These are phyloP conservation scores for Amaranthus cruentus DNA, from an alignment of 148 eudicot genomes.

Conservation along the genomic window DNA sequence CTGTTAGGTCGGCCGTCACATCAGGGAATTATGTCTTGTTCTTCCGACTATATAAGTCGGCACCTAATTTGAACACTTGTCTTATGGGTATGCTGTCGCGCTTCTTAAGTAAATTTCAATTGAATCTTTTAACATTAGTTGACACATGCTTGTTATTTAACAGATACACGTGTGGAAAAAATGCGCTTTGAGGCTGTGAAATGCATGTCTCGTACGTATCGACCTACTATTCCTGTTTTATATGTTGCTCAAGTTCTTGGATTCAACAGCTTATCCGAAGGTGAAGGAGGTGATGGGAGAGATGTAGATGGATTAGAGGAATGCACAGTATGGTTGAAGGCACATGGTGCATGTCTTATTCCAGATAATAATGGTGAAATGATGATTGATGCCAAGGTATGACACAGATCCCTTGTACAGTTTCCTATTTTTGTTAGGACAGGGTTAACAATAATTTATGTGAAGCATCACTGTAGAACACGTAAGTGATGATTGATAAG, in stretches of 20 bases:
- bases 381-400: constrained; percentile 88
- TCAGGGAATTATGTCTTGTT: constrained; percentile 83
- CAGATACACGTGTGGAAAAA: constrained; percentile 87
- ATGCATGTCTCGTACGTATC: constrained; percentile 85
- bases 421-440: background rate
- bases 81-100: constrained; percentile 61
- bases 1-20: constrained; percentile 81
- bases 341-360: constrained; percentile 83
- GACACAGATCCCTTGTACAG: background rate
- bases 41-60: constrained; percentile 77
- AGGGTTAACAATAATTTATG: background rate
- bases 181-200: constrained; percentile 86
- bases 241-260: constrained; percentile 77
- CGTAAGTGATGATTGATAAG: too few relatives aligned
- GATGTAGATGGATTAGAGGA: constrained; percentile 73
- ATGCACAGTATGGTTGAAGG: constrained; percentile 88
- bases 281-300: constrained; percentile 48
- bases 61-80: constrained; percentile 73
- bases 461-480: too few relatives aligned
- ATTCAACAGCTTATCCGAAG: constrained; percentile 43
- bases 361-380: constrained; percentile 62
- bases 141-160: constrained; percentile 17
- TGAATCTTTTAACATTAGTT: background rate
- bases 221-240: constrained; percentile 80
- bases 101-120: background rate